These are phyloP conservation scores for Elymus sibiricus DNA, from an alignment of 176 grass and related monocot genomes.

Conservation along the genomic window DNA sequence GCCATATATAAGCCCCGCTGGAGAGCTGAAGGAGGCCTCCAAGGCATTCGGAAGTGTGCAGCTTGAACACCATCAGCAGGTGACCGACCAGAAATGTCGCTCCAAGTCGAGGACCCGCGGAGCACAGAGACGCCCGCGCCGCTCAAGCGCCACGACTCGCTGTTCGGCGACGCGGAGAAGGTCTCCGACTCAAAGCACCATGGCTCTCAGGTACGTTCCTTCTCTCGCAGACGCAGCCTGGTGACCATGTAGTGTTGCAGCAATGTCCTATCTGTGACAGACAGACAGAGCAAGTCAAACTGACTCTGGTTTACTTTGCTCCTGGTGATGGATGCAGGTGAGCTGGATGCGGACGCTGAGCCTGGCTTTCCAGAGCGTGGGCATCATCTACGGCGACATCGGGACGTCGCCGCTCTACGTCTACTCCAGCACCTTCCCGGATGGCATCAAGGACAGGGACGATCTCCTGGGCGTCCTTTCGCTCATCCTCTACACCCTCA, in stretches of 20 bases:
- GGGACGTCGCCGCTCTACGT: constrained; percentile 74
- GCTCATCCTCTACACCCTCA: constrained; percentile 69
- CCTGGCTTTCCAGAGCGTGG: constrained; percentile 65
- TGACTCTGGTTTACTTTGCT: too few relatives aligned
- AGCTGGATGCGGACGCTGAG: constrained; percentile 37
- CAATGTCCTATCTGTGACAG: too few relatives aligned
- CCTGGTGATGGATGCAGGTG: constrained; percentile 1
- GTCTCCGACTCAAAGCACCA: neutral
- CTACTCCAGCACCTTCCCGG: constrained; percentile 56
- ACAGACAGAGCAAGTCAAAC: too few relatives aligned
- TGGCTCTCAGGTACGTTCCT: neutral
- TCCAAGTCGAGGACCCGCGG: neutral
- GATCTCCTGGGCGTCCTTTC: constrained; percentile 63
- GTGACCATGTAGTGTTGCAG: neutral
- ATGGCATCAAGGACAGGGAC: constrained; percentile 39
- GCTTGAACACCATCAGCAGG: neutral
- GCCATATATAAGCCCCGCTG: neutral
- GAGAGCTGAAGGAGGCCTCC: neutral
- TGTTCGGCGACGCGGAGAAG: neutral
- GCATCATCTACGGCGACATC: constrained; percentile 74
- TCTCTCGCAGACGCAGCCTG: neutral
- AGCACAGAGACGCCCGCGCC: neutral
- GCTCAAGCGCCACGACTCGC: neutral
- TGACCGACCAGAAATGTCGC: neutral
- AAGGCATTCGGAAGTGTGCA: neutral